Evolutionary conservation across 2,329 filamentous ascomycete species (phyloP).

Genomic region (Aquanectria penicillioides): DNA sequence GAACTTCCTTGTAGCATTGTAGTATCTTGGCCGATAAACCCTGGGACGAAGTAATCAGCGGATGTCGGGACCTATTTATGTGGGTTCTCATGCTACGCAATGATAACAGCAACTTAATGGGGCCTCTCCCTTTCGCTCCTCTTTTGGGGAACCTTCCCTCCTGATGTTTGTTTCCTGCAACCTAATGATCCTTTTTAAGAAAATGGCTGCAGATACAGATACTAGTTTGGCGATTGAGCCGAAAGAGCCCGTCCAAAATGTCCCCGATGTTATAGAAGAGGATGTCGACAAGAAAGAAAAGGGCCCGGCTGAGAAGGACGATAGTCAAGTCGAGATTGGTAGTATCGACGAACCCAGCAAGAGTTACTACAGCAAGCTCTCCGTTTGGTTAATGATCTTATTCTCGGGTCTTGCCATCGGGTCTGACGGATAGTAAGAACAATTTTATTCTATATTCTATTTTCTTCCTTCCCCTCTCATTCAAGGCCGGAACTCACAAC

Average conservation of each 20-base stretch:
- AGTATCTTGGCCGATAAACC: constrained; percentile 1
- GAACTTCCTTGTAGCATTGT: background rate
- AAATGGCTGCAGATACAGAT: constrained; percentile 15
- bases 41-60: background rate
- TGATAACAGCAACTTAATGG: constrained; percentile 10
- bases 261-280: background rate
- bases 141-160: too few species aligned
- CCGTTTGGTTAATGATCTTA: constrained; percentile 55
- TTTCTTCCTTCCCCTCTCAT: background rate
- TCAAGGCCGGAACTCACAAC: background rate
- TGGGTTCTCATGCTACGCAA: background rate
- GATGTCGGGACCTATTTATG: background rate
- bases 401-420: constrained; percentile 58
- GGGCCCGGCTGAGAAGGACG: constrained; percentile 6
- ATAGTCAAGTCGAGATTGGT: constrained; percentile 29
- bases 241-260: background rate
- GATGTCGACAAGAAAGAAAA: constrained; percentile 18
- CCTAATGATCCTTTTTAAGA: background rate
- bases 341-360: constrained; percentile 33
- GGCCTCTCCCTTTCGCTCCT: background rate
- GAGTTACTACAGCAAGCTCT: constrained; percentile 51
- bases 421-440: constrained; percentile 54
- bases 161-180: background rate
- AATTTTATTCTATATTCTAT: background rate
- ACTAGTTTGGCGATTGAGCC: constrained; percentile 13